Evolutionary conservation across 345 rosid genomes (phyloP), one percentile per base, ranked within the genome.

Genomic region (Eutrema yunnanense): DNA sequence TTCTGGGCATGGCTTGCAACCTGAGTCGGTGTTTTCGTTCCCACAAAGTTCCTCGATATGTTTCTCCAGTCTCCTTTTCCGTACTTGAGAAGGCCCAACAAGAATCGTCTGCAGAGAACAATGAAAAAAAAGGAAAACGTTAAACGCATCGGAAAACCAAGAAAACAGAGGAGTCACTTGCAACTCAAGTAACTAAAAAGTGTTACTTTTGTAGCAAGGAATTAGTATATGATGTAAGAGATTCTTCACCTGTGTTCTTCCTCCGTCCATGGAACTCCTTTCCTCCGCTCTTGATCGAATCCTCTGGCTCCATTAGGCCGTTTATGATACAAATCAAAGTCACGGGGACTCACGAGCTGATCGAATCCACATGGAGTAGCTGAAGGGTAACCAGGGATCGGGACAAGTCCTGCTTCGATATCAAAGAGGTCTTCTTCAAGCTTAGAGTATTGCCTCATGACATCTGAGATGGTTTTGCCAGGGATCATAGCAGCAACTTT

Each of bases 1-100:
- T 95, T 95, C n/a, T 92, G 99, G 5, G 99, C 99, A 77, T 95
- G 99, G 65, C 99, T 95, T 2, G 99, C 99, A 16, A 95, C 99
- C 75, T 95, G 97, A 65, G 97, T 95, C 0, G 99, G 97, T 8
- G 99, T 92, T 69, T 97, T 80, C n/a, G 88, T 81, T 8, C 86
- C 89, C 78, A 95, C 99, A 38, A 88, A 92, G 72, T 90, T 82
- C 62, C 96, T 86, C 1, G 99, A 92, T 63, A 95, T 95, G 59
- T 88, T 92, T 80, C 99, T 87, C 97, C 99, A 95, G 67, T 95
- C 99, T 52, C 99, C 99, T 81, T 95, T 95, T 3, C 99, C 99
- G 55, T 90, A 88, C 79, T 88, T 95, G 37, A 88, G 86, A 33
- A 95, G 93, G 8, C 99, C 99, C 86, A 88, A 65, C 65, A 95